Conservation (phyloP, 805 yeast species). For the Candida saitoana region DNA sequence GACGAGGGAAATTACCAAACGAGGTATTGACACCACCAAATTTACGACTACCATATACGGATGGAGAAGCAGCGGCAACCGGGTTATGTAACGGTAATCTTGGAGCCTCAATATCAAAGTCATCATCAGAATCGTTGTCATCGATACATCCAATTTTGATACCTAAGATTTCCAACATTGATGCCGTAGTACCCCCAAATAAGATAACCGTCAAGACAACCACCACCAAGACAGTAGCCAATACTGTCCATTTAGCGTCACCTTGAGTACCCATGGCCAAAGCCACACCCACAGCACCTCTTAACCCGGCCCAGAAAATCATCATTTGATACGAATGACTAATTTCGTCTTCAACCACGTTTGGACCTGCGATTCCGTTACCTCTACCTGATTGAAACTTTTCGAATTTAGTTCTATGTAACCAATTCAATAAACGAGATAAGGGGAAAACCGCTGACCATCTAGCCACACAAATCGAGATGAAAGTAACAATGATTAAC, state of each 20-base stretch:
- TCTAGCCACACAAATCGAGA: slow-evolving; percentile 89
- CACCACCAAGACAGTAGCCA: slow-evolving; percentile 94
- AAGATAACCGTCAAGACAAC: slow-evolving; percentile 94
- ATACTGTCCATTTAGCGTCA: slow-evolving; percentile 77
- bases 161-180: slow-evolving; percentile 92
- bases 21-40: slow-evolving; percentile 9
- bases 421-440: slow-evolving; percentile 77
- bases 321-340: slow-evolving; percentile 95
- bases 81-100: slow-evolving; percentile 22
- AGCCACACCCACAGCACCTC: slow-evolving; percentile 99
- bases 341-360: slow-evolving; percentile 71
- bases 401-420: slow-evolving; percentile 57
- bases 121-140: slow-evolving; percentile 83
- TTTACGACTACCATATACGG: slow-evolving; percentile 23
- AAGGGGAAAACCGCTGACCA: slow-evolving; percentile 98
- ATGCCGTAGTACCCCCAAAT: slow-evolving; percentile 98
- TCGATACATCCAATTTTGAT: slow-evolving; percentile 88
- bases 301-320: slow-evolving; percentile 98
- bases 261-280: slow-evolving; percentile 97
- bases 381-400: slow-evolving; percentile 22
- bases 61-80: slow-evolving; percentile 5
- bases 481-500: slow-evolving; percentile 82
- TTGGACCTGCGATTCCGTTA: slow-evolving; percentile 24
- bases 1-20: slow-evolving; percentile 5
- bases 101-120: slow-evolving; percentile 86